These are phyloP conservation scores for Rasamsonia emersonii DNA, from an alignment of 2,329 filamentous ascomycete species.

Conservation along the genomic window DNA sequence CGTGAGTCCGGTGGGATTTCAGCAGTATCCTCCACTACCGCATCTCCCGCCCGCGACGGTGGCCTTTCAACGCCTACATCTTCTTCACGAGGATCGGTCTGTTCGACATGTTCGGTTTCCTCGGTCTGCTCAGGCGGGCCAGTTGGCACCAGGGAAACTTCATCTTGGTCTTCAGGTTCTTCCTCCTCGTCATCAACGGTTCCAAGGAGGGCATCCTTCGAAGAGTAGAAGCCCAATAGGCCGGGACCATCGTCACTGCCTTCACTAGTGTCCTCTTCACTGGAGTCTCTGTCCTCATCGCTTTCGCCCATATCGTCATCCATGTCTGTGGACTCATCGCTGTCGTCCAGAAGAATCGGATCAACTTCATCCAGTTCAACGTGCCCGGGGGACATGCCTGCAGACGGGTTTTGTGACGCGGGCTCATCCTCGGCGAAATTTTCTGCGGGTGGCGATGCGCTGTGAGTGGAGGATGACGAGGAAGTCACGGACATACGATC, in stretches of 20 bases:
- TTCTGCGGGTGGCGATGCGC: conserved; percentile 7
- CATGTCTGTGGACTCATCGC: conserved; percentile 40
- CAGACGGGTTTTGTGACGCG: conserved; percentile 13
- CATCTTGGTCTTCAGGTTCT: conserved; percentile 28
- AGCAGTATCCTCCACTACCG: conserved; percentile 3
- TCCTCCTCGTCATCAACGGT: conserved; percentile 12
- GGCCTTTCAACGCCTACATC: background rate
- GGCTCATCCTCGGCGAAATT: conserved; percentile 13
- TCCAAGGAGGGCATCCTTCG: conserved; percentile 25
- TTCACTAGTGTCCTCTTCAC: conserved; percentile 42
- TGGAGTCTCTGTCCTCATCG: conserved; percentile 32
- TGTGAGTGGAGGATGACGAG: conserved; percentile 13
- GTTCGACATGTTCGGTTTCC: conserved; percentile 13
- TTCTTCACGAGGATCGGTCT: conserved; percentile 6
- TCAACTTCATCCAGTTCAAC: conserved; percentile 36
- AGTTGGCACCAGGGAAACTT: conserved; percentile 27
- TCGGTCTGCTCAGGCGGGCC: conserved; percentile 24
- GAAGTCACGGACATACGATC: conserved; percentile 19
- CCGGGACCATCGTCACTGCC: conserved; percentile 34
- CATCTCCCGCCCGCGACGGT: conserved; percentile 1
- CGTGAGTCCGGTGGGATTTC: conserved; percentile 16
- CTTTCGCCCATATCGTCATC: conserved; percentile 39
- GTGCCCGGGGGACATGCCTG: conserved; percentile 17
- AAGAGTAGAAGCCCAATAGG: conserved; percentile 40
- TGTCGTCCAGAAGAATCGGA: conserved; percentile 37